Percentiles rank a stretch among this genome's conserved stretches.
phyloP scores from a whole-genome alignment of 2,329 filamentous ascomycete genomes.

The Aureobasidium sp. region DNA sequence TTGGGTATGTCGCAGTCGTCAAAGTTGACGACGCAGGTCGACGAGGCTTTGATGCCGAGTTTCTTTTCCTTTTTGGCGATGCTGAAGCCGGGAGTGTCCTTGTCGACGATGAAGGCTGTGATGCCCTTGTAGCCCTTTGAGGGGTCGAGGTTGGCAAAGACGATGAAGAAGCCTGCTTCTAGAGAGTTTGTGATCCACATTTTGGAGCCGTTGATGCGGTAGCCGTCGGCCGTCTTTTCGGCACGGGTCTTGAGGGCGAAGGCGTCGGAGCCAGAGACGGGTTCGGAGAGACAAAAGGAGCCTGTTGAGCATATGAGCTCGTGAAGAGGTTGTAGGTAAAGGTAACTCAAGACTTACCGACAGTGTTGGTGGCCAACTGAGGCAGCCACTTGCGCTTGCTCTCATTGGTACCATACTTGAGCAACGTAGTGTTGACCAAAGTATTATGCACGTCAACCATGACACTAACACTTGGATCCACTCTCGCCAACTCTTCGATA shows the following conservation, averaged over 20 bases:
- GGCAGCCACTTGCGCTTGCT: slow-evolving; percentile 83
- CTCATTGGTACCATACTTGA: slow-evolving; percentile 72
- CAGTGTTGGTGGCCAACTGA: slow-evolving; percentile 78
- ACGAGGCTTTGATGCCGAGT: slow-evolving; percentile 89
- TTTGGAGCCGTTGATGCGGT: slow-evolving; percentile 83
- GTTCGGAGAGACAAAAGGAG: slow-evolving; percentile 89
- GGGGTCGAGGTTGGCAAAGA: slow-evolving; percentile 92
- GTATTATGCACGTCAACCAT: slow-evolving; percentile 98
- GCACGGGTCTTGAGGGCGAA: slow-evolving; percentile 93
- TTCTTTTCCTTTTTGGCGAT: slow-evolving; percentile 99
- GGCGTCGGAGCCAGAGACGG: slow-evolving; percentile 86
- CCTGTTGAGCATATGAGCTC: slow-evolving; percentile 30
- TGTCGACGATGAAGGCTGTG: slow-evolving; percentile 90
- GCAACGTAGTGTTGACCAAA: slow-evolving; percentile 83
- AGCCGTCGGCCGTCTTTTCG: slow-evolving; percentile 71
- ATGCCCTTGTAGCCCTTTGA: slow-evolving; percentile 95
- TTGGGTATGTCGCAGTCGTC: slow-evolving; percentile 89
- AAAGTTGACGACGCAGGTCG: slow-evolving; percentile 94
- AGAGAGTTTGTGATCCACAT: slow-evolving; percentile 99
- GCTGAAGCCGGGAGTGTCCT: slow-evolving; percentile 77
- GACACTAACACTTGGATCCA: slow-evolving; percentile 91
- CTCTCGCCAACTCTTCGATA: slow-evolving; percentile 90
- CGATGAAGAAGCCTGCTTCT: slow-evolving; percentile 91
- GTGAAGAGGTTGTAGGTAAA: slow-evolving; percentile 14
- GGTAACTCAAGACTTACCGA: slow-evolving; percentile 41